phyloP scores from a whole-genome alignment of 192 early-diverging fungal genomes.

The Backusella australiensis region DNA sequence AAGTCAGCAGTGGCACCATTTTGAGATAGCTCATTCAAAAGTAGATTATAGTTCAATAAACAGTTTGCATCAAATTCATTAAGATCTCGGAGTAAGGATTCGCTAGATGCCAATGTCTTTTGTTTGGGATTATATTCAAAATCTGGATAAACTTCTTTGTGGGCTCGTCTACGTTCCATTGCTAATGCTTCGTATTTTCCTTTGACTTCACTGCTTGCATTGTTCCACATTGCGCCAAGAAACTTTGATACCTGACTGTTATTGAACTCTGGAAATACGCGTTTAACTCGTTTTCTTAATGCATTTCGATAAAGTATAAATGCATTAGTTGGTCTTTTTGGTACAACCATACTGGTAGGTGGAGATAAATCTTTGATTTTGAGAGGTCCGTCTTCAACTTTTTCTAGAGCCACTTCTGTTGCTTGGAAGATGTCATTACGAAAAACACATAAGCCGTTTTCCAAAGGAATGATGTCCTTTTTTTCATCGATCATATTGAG shows the following conservation, averaged over 20 bases:
- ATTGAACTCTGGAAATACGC: background rate
- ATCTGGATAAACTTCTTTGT: background rate
- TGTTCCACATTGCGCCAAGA: constrained; percentile 7
- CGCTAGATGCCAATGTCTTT: background rate
- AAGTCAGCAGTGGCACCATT: background rate
- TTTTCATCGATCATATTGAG: constrained; percentile 5
- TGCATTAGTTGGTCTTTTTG: constrained; percentile 4
- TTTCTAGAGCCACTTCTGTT: background rate
- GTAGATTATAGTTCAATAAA: background rate
- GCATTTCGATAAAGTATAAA: constrained; percentile 11
- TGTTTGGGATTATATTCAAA: background rate
- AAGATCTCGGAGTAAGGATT: no score
- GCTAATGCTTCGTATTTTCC: background rate
- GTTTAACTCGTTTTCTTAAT: background rate
- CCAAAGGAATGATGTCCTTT: background rate
- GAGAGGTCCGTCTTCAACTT: background rate
- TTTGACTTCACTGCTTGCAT: background rate
- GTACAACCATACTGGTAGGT: background rate
- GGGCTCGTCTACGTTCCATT: background rate
- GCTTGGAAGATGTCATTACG: constrained; percentile 2
- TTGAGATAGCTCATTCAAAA: background rate
- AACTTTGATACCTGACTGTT: constrained; percentile 5
- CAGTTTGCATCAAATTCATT: background rate
- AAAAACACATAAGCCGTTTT: background rate
- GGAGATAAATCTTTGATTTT: background rate